phyloP scores from a whole-genome alignment of 306 rosid species.

The Vigna mungo region DNA sequence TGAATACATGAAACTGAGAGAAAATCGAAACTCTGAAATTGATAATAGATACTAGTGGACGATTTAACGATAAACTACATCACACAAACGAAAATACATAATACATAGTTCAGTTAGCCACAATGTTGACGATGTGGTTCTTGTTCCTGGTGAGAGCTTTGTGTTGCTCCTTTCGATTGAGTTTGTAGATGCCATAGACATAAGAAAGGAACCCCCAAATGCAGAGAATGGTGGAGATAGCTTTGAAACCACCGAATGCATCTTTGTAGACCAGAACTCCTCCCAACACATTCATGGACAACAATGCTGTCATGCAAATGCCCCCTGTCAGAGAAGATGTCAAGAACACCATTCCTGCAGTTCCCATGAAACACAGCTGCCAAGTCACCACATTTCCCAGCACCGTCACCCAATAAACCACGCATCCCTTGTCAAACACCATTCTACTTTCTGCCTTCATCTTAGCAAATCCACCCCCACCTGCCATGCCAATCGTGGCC shows the following conservation, averaged over 20 bases:
- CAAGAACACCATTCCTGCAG: constrained; percentile 79
- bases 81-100: background rate
- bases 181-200: constrained; percentile 62
- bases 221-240: constrained; percentile 61
- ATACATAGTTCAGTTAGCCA: background rate
- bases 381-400: constrained; percentile 65
- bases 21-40: background rate
- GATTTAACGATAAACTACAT: background rate
- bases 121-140: constrained; percentile 35
- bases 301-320: constrained; percentile 74
- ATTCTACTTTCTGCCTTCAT: constrained; percentile 44
- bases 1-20: background rate
- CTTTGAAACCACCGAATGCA: constrained; percentile 61
- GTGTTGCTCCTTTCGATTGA: constrained; percentile 33
- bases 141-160: background rate
- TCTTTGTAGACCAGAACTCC: constrained; percentile 71
- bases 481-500: constrained; percentile 53
- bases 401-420: constrained; percentile 56
- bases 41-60: background rate
- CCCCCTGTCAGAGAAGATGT: constrained; percentile 77
- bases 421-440: constrained; percentile 57
- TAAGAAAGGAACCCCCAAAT: constrained; percentile 76
- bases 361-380: constrained; percentile 77
- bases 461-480: constrained; percentile 51
- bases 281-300: constrained; percentile 73